phyloP scores from a whole-genome alignment of 2,329 filamentous ascomycete species.

The Neofusicoccum ribis region DNA sequence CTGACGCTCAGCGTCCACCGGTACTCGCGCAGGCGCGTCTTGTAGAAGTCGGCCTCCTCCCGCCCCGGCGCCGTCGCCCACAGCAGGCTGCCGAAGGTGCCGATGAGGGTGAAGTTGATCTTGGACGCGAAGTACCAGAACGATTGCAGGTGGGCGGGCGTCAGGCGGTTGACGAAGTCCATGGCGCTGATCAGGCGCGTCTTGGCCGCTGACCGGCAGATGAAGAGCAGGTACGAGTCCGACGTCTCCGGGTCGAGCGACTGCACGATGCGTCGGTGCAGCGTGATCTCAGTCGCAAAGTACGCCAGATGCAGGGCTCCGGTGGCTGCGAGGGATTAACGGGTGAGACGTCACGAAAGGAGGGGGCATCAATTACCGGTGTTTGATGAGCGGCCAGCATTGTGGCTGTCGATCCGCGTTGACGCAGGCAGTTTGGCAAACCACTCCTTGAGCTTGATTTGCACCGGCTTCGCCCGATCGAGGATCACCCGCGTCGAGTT shows the following conservation, averaged over 20 bases:
- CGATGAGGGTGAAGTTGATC: slow-evolving; percentile 91
- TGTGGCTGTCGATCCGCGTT: slow-evolving; percentile 63
- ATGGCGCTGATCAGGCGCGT: slow-evolving; percentile 92
- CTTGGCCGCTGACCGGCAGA: slow-evolving; percentile 91
- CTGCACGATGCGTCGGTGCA: slow-evolving; percentile 87
- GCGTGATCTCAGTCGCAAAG: slow-evolving; percentile 90
- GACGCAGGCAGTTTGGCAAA: slow-evolving; percentile 66
- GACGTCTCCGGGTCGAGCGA: slow-evolving; percentile 61
- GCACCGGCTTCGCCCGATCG: slow-evolving; percentile 75
- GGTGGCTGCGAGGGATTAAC: slow-evolving; percentile 18
- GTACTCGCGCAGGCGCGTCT: slow-evolving; percentile 81
- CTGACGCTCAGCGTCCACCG: slow-evolving; percentile 91
- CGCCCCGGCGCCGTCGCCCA: slow-evolving; percentile 84
- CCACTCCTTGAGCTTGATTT: slow-evolving; percentile 81
- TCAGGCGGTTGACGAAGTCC: slow-evolving; percentile 94
- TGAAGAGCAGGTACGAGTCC: slow-evolving; percentile 76
- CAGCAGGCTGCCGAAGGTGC: slow-evolving; percentile 86
- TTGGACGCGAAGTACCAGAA: slow-evolving; percentile 93
- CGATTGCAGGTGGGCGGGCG: slow-evolving; percentile 78
- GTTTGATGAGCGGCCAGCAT: slow-evolving; percentile 45
- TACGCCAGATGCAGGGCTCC: slow-evolving; percentile 84
- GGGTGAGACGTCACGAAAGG: slow-evolving; percentile 4
- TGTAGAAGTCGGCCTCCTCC: slow-evolving; percentile 93
- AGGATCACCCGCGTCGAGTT: slow-evolving; percentile 73
- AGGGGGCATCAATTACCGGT: slow-evolving; percentile 34